These are phyloP conservation scores for Candida insectorum DNA, from an alignment of 805 yeast genomes.

Conservation along the genomic window DNA sequence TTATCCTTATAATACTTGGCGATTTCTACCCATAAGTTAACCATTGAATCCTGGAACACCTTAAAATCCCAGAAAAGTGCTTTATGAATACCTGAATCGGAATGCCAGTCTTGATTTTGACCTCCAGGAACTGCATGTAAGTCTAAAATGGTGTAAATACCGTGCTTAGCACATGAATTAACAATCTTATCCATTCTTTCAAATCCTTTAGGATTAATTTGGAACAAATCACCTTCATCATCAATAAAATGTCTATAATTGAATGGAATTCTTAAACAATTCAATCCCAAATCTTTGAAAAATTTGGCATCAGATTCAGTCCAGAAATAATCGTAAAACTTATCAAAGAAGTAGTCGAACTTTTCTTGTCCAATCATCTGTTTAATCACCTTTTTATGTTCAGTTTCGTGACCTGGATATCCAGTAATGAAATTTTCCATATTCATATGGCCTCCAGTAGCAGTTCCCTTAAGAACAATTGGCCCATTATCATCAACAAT, in stretches of 20 bases:
- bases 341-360: slow-evolving; percentile 47
- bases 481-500: slow-evolving; percentile 43
- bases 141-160: slow-evolving; percentile 47
- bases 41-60: slow-evolving; percentile 44
- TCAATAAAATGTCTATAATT: slow-evolving; percentile 49
- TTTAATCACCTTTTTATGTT: slow-evolving; percentile 41
- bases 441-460: slow-evolving; percentile 49
- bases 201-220: slow-evolving; percentile 44
- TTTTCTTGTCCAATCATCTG: slow-evolving; percentile 45
- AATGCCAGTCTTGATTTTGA: slow-evolving; percentile 55
- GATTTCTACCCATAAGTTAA: slow-evolving; percentile 43
- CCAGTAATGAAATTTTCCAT: slow-evolving; percentile 59
- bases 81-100: slow-evolving; percentile 45
- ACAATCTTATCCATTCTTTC: slow-evolving; percentile 41
- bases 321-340: slow-evolving; percentile 53
- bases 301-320: slow-evolving; percentile 48
- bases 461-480: slow-evolving; percentile 46
- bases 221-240: slow-evolving; percentile 42
- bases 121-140: slow-evolving; percentile 53
- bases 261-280: slow-evolving; percentile 50
- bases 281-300: slow-evolving; percentile 38
- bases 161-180: slow-evolving; percentile 43
- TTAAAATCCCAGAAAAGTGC: slow-evolving; percentile 50
- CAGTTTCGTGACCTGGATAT: slow-evolving; percentile 52
- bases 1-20: slow-evolving; percentile 47